These are phyloP conservation scores for Cercospora citrullina DNA, from an alignment of 2,329 filamentous ascomycete species.

Conservation along the genomic window DNA sequence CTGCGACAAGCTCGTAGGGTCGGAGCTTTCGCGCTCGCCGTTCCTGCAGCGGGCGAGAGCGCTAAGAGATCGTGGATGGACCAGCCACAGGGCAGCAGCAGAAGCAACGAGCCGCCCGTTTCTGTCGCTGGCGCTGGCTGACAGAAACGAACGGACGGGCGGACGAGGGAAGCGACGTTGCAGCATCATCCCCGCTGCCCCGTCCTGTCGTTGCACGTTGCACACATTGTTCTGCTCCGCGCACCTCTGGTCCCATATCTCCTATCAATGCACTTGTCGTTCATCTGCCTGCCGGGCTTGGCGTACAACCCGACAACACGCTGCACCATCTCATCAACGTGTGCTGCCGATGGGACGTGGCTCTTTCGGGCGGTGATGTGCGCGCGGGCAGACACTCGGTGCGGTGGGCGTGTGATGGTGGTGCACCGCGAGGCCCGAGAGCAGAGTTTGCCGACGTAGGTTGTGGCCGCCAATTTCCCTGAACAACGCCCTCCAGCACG, in stretches of 20 bases:
- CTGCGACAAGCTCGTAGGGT: slow-evolving; percentile 10
- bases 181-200: slow-evolving; percentile 8
- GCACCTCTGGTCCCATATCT: background rate
- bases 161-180: background rate
- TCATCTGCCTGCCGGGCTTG: background rate
- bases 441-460: background rate
- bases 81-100: background rate
- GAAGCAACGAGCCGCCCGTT: slow-evolving; percentile 6
- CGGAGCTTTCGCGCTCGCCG: slow-evolving; percentile 4
- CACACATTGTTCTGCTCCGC: slow-evolving; percentile 7
- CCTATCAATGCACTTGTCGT: slow-evolving; percentile 7
- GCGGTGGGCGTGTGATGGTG: background rate
- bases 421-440: slow-evolving; percentile 1
- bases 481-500: background rate
- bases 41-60: slow-evolving; percentile 19
- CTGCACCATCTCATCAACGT: background rate
- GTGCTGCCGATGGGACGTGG: background rate
- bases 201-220: background rate
- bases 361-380: background rate
- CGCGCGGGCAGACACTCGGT: background rate
- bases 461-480: background rate
- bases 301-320: background rate
- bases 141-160: background rate
- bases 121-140: background rate
- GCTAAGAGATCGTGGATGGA: slow-evolving; percentile 5